These are phyloP conservation scores for Thelonectria rubi DNA, from an alignment of 2,329 filamentous ascomycete species.

Conservation along the genomic window DNA sequence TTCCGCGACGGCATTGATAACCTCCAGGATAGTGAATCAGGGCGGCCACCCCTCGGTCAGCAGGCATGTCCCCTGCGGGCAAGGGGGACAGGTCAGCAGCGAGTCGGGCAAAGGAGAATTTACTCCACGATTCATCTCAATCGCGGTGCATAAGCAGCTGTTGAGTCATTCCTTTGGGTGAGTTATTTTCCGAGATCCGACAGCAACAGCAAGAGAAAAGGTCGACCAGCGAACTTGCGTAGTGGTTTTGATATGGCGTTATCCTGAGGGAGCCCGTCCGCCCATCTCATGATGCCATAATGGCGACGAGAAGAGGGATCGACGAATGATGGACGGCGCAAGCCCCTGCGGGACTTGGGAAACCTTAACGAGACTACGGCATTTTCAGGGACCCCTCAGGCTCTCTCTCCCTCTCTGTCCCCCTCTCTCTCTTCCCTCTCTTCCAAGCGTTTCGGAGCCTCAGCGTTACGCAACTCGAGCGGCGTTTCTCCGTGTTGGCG, in stretches of 20 bases:
- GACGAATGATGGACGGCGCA: neutral
- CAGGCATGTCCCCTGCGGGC: constrained; percentile 21
- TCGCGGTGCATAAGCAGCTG: neutral
- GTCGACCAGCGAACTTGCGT: neutral
- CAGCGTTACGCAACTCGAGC: neutral
- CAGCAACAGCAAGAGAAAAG: neutral
- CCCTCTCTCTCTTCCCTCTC: no score
- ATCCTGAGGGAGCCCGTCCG: neutral
- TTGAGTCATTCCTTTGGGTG: constrained; percentile 2
- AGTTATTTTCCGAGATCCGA: constrained; percentile 6
- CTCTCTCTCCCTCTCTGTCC: no score
- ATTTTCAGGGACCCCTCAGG: neutral
- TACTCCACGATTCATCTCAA: constrained; percentile 22
- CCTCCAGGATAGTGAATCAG: neutral
- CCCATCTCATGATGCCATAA: neutral
- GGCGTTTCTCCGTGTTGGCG: constrained; percentile 4
- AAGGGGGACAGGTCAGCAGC: neutral
- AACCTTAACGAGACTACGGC: constrained; percentile 3
- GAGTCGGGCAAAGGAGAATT: neutral
- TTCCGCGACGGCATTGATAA: neutral
- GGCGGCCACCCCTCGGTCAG: neutral
- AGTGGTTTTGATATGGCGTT: no score
- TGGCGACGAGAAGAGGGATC: neutral
- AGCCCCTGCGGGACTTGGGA: neutral
- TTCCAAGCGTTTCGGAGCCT: no score